phyloP scores from a whole-genome alignment of 1,139 yeast species.

The Suhomyces atakaporum region DNA sequence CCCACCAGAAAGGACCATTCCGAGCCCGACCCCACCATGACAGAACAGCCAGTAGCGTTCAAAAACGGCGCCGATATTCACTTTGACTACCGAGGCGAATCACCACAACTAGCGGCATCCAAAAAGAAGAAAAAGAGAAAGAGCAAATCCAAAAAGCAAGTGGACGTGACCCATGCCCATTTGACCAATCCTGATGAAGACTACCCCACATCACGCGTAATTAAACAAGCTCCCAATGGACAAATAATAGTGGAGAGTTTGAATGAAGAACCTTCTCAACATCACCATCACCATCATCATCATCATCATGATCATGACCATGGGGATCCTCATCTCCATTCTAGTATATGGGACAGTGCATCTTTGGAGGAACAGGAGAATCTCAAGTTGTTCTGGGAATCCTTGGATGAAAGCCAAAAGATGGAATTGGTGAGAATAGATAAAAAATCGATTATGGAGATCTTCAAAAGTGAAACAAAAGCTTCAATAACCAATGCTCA shows the following conservation, averaged over 20 bases:
- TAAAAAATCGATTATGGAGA: conserved; percentile 66
- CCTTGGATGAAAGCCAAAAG: conserved; percentile 61
- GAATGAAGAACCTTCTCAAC: conserved; percentile 22
- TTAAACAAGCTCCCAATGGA: conserved; percentile 73
- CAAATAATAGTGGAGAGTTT: conserved; percentile 66
- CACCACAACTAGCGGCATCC: conserved; percentile 10
- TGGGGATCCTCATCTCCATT: conserved; percentile 17
- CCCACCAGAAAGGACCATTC: too few species aligned
- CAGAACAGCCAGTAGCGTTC: conserved; percentile 16
- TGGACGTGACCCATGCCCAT: conserved; percentile 39
- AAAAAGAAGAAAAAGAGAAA: conserved; percentile 39
- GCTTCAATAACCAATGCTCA: conserved; percentile 11
- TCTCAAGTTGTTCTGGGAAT: conserved; percentile 69
- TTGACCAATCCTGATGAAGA: conserved; percentile 59
- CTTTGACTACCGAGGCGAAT: conserved; percentile 48
- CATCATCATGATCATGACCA: too few species aligned
- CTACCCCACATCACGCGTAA: conserved; percentile 72
- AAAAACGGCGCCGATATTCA: conserved; percentile 58
- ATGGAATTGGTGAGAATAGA: conserved; percentile 65
- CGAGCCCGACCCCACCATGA: conserved; percentile 8
- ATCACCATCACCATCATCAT: conserved; percentile 14
- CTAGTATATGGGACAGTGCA: conserved; percentile 59
- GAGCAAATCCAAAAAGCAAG: conserved; percentile 13
- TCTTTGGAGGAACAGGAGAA: conserved; percentile 60
- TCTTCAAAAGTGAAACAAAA: conserved; percentile 48